These are phyloP conservation scores for Euphorbia corollata DNA, from an alignment of 441 rosid genomes.

Conservation along the genomic window DNA sequence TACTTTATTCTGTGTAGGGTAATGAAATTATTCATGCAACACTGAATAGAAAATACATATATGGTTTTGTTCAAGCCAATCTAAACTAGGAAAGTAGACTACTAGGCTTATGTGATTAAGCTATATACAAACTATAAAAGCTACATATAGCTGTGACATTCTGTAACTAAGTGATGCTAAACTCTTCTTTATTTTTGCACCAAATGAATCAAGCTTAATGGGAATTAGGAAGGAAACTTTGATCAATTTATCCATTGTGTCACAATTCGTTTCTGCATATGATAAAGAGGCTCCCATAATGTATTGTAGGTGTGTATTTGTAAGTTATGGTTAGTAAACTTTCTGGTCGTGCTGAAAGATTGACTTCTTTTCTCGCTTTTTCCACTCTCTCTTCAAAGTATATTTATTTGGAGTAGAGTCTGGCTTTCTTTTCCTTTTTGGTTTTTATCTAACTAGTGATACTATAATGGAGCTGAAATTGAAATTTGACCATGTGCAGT, in stretches of 20 bases:
- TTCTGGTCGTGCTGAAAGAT: not conserved
- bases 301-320: no score
- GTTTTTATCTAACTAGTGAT: not conserved
- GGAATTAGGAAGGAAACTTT: not conserved
- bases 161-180: not conserved
- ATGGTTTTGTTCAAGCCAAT: no score
- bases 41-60: no score
- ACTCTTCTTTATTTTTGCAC: not conserved
- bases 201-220: not conserved
- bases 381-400: not conserved
- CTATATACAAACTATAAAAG: not conserved
- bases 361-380: not conserved
- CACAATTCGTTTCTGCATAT: not conserved
- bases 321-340: not conserved
- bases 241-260: not conserved
- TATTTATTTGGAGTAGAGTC: not conserved
- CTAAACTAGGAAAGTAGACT: no score
- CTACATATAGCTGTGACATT: not conserved
- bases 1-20: not conserved
- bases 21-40: not conserved
- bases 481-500: constrained; percentile 40
- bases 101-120: not conserved
- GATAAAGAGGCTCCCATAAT: not conserved
- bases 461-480: constrained; percentile 20
- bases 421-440: not conserved